Percentiles rank a stretch among this genome's conserved stretches.
Evolutionary conservation across 345 rosid species (phyloP).

Genomic region (Adansonia digitata): DNA sequence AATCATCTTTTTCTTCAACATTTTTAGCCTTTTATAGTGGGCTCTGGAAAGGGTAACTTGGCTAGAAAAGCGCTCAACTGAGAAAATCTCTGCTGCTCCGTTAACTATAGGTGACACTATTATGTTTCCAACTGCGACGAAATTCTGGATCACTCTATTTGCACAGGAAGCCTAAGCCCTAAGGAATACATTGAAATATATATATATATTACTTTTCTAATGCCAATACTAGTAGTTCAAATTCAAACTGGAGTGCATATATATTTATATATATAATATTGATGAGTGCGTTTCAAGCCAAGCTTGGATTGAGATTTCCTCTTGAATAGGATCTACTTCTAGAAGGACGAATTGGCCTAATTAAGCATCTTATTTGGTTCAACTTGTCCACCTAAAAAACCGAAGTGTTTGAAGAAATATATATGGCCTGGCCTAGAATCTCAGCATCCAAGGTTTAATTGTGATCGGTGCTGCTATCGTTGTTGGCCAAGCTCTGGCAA

Average conservation of each 20-base stretch:
- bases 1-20: not conserved
- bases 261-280: too few relatives aligned
- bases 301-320: not conserved
- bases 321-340: too few relatives aligned
- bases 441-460: not conserved
- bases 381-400: constrained; percentile 10
- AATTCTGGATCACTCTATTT: too few relatives aligned
- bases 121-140: not conserved
- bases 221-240: not conserved
- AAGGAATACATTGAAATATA: too few relatives aligned
- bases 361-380: not conserved
- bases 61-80: not conserved
- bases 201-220: not conserved
- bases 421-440: constrained; percentile 14
- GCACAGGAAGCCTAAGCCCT: too few relatives aligned
- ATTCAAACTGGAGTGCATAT: not conserved
- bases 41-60: not conserved
- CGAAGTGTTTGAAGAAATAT: constrained; percentile 10
- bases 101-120: not conserved
- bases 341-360: not conserved
- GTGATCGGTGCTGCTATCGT: not conserved
- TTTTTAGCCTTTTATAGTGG: not conserved
- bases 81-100: not conserved
- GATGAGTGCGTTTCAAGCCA: not conserved
- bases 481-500: not conserved